Conservation (phyloP, 2,329 filamentous ascomycete genomes). For the Arthrobotrys megalospora region DNA sequence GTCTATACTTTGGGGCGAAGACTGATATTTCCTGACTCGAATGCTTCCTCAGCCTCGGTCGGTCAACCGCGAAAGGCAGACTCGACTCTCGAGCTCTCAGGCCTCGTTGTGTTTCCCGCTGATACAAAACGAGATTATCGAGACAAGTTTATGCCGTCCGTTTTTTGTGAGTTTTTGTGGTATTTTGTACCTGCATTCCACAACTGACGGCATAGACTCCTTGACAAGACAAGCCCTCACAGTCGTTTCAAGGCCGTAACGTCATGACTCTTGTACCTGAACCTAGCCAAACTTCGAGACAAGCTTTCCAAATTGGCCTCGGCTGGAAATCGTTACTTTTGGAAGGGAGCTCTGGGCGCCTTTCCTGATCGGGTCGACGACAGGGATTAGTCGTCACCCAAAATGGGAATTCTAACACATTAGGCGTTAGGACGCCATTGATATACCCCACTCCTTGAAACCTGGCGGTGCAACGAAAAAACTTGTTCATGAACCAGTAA, state of each 20-base stretch:
- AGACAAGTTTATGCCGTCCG: neutral
- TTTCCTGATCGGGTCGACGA: constrained; percentile 12
- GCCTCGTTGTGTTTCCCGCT: constrained; percentile 20
- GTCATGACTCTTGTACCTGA: constrained; percentile 52
- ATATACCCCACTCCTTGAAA: constrained; percentile 43
- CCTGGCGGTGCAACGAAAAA: constrained; percentile 29
- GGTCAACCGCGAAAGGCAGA: constrained; percentile 5
- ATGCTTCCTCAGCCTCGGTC: constrained; percentile 18
- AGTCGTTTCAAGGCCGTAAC: constrained; percentile 25
- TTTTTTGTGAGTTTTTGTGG: neutral
- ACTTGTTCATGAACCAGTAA: neutral
- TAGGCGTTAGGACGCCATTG: constrained; percentile 28
- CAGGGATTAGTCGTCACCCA: neutral
- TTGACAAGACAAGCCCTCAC: constrained; percentile 17
- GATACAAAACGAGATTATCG: constrained; percentile 31
- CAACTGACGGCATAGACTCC: constrained; percentile 3
- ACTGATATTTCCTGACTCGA: neutral
- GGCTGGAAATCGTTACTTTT: constrained; percentile 21
- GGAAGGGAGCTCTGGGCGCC: constrained; percentile 18
- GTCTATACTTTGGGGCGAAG: neutral
- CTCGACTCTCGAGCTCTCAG: too few species aligned
- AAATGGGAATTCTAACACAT: constrained; percentile 49
- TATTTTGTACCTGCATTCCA: constrained; percentile 24
- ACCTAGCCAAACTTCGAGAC: neutral
- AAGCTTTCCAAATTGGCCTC: constrained; percentile 38